Evolutionary conservation across 768 basidiomycete species (phyloP).

Genomic region (Mycena venus): DNA sequence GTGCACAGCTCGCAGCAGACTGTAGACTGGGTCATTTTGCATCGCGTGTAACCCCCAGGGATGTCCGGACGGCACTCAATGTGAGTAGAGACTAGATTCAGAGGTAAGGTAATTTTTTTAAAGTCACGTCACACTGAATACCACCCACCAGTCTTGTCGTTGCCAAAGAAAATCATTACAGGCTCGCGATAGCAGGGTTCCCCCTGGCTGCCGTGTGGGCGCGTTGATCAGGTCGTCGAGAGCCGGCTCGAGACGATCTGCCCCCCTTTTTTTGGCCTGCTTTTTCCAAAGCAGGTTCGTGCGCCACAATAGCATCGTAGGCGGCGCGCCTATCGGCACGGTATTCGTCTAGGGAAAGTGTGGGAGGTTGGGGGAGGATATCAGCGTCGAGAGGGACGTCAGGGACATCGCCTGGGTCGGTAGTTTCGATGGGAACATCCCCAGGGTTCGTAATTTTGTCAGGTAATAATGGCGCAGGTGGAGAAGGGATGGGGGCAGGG

Average conservation of each 20-base stretch:
- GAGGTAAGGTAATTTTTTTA: neutral
- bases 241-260: neutral
- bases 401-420: neutral
- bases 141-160: slow-evolving; percentile 1
- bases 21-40: neutral
- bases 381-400: neutral
- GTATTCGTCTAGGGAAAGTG: neutral
- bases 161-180: slow-evolving; percentile 5
- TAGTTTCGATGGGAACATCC: neutral
- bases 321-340: neutral
- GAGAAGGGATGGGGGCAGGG: neutral
- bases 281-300: neutral
- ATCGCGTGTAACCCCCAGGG: neutral
- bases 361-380: neutral
- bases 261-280: too few species aligned
- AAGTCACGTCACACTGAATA: too few species aligned
- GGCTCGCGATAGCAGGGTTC: slow-evolving; percentile 1
- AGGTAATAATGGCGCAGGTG: neutral
- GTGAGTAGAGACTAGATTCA: neutral
- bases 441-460: neutral
- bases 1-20: slow-evolving; percentile 18
- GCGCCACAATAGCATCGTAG: neutral
- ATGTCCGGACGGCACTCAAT: neutral
- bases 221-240: slow-evolving; percentile 20
- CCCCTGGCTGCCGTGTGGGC: neutral